Evolutionary conservation across 148 eudicot genomes (phyloP), one percentile per base, ranked within the genome.

Genomic region (Diospyros kaki): DNA sequence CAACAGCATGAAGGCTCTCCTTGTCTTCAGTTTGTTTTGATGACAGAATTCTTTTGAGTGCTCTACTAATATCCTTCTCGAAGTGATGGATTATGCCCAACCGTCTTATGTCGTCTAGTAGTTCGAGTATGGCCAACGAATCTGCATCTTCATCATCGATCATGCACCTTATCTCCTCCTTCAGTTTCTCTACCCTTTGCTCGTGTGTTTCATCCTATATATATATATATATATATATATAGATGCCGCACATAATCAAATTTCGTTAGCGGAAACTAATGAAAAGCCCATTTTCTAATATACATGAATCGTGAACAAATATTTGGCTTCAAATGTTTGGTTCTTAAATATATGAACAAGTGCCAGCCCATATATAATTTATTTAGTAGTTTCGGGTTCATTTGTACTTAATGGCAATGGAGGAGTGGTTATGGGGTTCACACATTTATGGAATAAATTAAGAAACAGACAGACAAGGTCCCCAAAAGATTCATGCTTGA

Each of bases 21-120:
- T 43, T 63, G 3, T 1, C 46, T 14, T n/a, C 13, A 28, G 15
- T 6, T 65, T 46, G 5, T 28, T 43, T 56, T 53, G 58, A 4
- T 68, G 52, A 40, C 6, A 54, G 9, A 13, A 78, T 40, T 61
- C 40, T 55, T 14, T 67, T n/a, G 18, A 85, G 69, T 14, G 77
- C 81, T 41, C 8, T 74, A 0, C 28, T 61, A 54, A 77, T 80
- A 15, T 63, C 43, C 50, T 71, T 61, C 3, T 71, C 56, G 60
- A 82, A 85, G 5, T 58, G 75, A 65, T 82, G 69, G 8, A 52
- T 70, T 3, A 85, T 56, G 11, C 85, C 85, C 67, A 82, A 65
- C 10, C 77, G 73, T 58, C 80, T 64, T 6, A 82, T 84, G 28
- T 84, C 78, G 72, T 82, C 79, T 13, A 84, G 71, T 18, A 77